Percentiles rank a stretch among this genome's conserved stretches.
Conservation (phyloP, 352 stramenopile species). For the Phytophthora colocasiae region DNA sequence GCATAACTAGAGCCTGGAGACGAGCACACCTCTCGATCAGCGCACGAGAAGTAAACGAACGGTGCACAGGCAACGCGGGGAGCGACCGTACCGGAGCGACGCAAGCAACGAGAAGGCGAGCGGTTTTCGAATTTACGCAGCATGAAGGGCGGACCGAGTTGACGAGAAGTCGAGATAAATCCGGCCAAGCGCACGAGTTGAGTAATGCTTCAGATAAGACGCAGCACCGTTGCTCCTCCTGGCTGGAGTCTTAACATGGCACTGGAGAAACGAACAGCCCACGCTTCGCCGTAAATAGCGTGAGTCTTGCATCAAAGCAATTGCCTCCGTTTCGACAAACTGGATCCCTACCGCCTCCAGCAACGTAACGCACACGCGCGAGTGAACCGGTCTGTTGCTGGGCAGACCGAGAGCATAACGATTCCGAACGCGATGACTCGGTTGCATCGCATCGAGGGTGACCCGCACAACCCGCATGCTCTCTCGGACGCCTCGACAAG, state of each 20-base stretch:
- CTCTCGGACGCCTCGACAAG: constrained; percentile 5
- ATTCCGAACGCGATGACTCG: constrained; percentile 23
- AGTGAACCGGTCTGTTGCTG: constrained; percentile 5
- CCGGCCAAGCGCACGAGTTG: constrained; percentile 10
- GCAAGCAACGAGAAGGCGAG: constrained; percentile 5
- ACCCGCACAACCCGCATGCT: neutral
- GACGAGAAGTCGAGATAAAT: constrained; percentile 31
- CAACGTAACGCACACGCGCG: constrained; percentile 27
- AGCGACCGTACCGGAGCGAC: too few relatives aligned
- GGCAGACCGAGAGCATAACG: neutral
- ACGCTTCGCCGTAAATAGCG: constrained; percentile 24
- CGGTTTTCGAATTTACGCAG: constrained; percentile 8
- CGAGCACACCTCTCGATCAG: neutral
- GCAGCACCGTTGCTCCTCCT: constrained; percentile 16
- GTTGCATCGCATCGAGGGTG: constrained; percentile 24
- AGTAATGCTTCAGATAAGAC: constrained; percentile 25
- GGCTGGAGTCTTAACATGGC: constrained; percentile 31
- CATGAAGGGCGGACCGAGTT: constrained; percentile 15
- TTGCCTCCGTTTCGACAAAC: constrained; percentile 30
- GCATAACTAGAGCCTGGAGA: too few relatives aligned
- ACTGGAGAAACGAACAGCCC: constrained; percentile 29
- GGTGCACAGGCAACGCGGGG: neutral
- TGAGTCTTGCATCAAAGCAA: constrained; percentile 12
- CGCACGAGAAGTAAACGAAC: neutral
- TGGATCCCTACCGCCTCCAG: neutral